Percentiles rank a stretch among this genome's conserved stretches.
These are phyloP conservation scores for Fusarium sp. DNA, from an alignment of 2,329 filamentous ascomycete species.

Conservation along the genomic window DNA sequence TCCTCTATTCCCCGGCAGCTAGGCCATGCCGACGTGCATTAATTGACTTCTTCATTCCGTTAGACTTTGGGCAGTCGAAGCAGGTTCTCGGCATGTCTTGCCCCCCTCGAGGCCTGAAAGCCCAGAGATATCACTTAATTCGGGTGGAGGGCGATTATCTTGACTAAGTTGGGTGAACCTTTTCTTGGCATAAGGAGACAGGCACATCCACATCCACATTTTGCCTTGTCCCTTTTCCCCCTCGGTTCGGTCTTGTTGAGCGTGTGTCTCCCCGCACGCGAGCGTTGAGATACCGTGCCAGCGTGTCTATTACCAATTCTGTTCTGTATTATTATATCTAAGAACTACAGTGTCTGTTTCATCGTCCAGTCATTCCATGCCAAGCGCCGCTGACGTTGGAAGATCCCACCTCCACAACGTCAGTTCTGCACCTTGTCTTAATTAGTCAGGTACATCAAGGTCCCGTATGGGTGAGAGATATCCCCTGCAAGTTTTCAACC, in stretches of 20 bases:
- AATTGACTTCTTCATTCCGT: slow-evolving; percentile 23
- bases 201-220: slow-evolving; percentile 7
- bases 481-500: slow-evolving; percentile 19
- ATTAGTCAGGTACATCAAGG: slow-evolving; percentile 20
- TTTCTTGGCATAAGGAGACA: slow-evolving; percentile 3
- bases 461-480: slow-evolving; percentile 13
- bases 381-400: slow-evolving; percentile 38
- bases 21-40: slow-evolving; percentile 14
- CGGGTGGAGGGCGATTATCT: slow-evolving; percentile 1
- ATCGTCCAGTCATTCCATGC: slow-evolving; percentile 6
- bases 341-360: neutral
- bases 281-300: neutral
- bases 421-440: slow-evolving; percentile 1
- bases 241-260: neutral
- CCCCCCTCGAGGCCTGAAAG: neutral
- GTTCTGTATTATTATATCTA: neutral
- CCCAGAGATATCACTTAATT: neutral
- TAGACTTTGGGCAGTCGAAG: slow-evolving; percentile 14
- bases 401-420: slow-evolving; percentile 17
- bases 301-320: neutral
- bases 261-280: neutral
- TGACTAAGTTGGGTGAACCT: neutral
- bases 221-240: slow-evolving; percentile 1
- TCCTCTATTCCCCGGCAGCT: slow-evolving; percentile 14
- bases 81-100: neutral